Evolutionary conservation across 1,284 basidiomycete genomes (phyloP), one percentile per base, ranked within the genome.

Genomic region (Microstroma glucosiphilum): DNA sequence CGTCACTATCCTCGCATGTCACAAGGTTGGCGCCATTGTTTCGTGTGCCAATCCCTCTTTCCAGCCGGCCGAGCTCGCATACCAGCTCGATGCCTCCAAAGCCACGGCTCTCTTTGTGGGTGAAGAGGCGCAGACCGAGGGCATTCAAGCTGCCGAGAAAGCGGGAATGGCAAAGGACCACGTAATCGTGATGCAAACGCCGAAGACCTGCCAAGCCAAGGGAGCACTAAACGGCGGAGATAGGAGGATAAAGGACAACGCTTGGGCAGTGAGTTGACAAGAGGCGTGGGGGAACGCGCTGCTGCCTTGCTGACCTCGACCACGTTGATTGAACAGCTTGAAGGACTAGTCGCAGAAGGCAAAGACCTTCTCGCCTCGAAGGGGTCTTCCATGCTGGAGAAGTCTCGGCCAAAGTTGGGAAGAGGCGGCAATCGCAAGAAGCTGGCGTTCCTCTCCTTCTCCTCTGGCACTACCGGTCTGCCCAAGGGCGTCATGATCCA

Each of bases 401-500:
- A 80, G 82, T 41, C 67, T 4, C 64, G 69, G 4, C 48, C 60
- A 49, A 80, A 77, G 17, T 81, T 91, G 46, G 77, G 71, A 17
- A 82, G 84, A 1, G 88, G 87, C 0, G 89, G 90, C 78, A 85
- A 82, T 19, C 85, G 83, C 77, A 85, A 82, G 8, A 86, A 86
- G 64, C 69, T 90, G 6, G 90, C 89, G 0, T 87, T 91, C 68
- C 80, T 90, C 43, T 86, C 83, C 57, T 89, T 91, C 76, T 90
- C 88, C 0, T 89, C 87, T 61, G 90, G 89, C 17, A 91, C 90
- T 1, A 91, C 90, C 67, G 89, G 89, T 7, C 86, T 84, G 70
- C 88, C 90, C 1, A 53, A 62, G 54, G 64, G 63, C 42, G 66
- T 67, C 56, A 46, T 48, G 26, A 67, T 67, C 40, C 57, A 53